phyloP scores from a whole-genome alignment of 192 early-diverging fungal species.

The Glomus cerebriforme region DNA sequence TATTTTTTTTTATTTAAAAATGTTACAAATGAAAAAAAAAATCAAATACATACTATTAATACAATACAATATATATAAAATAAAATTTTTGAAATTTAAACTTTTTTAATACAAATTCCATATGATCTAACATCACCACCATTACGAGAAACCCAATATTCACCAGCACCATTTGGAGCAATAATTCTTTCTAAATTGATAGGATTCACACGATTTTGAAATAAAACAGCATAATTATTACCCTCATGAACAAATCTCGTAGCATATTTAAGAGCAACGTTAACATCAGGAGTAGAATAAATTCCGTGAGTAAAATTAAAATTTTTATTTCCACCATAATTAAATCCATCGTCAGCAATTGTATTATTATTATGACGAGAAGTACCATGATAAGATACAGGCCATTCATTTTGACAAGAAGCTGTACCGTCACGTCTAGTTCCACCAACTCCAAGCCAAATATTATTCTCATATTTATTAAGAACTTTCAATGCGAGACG shows the following conservation, averaged over 20 bases:
- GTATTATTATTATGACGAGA: neutral
- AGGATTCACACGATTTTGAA: constrained; percentile 32
- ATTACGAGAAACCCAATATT: constrained; percentile 29
- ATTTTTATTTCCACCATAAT: neutral
- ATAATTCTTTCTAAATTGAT: constrained; percentile 3
- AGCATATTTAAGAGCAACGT: constrained; percentile 17
- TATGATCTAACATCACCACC: constrained; percentile 25
- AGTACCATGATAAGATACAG: constrained; percentile 33
- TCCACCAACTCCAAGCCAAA: constrained; percentile 1
- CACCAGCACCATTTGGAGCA: neutral
- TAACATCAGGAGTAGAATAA: constrained; percentile 24
- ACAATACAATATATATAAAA: too few species aligned
- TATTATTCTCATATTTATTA: constrained; percentile 17
- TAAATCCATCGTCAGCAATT: constrained; percentile 19
- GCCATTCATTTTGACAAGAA: constrained; percentile 27
- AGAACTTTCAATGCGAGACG: constrained; percentile 13
- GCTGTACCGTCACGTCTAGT: neutral
- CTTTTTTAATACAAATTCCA: constrained; percentile 27
- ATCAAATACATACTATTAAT: too few species aligned
- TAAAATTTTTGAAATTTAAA: neutral
- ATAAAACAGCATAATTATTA: neutral
- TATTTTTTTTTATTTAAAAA: too few species aligned
- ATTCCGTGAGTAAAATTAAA: constrained; percentile 27
- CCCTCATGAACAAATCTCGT: neutral
- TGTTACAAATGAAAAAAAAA: too few species aligned